phyloP scores from a whole-genome alignment of 1,284 basidiomycete species.

The Malassezia arunalokei region DNA sequence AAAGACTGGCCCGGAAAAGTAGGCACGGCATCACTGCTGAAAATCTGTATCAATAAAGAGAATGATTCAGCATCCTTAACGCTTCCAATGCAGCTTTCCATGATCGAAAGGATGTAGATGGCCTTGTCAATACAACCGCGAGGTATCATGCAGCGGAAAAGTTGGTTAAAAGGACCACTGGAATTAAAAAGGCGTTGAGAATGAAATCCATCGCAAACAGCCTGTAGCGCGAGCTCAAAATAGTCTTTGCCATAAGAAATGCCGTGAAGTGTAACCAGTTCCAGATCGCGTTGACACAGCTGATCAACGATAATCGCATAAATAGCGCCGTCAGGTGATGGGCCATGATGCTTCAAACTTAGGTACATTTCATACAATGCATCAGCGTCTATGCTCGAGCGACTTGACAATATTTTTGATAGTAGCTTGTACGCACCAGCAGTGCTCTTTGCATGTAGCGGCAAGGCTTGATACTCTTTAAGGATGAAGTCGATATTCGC shows the following conservation, averaged over 20 bases:
- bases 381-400: background rate
- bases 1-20: constrained; percentile 35
- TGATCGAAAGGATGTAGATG: constrained; percentile 57
- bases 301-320: constrained; percentile 54
- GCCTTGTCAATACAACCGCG: constrained; percentile 58
- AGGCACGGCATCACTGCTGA: constrained; percentile 17
- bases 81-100: constrained; percentile 52
- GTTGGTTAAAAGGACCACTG: constrained; percentile 50
- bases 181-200: constrained; percentile 45
- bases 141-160: constrained; percentile 59
- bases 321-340: constrained; percentile 10
- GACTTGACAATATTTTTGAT: background rate
- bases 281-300: constrained; percentile 61
- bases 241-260: constrained; percentile 37
- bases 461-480: background rate
- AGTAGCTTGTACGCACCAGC: background rate
- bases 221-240: constrained; percentile 54
- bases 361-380: background rate
- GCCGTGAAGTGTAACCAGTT: constrained; percentile 50
- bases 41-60: constrained; percentile 53
- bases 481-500: background rate
- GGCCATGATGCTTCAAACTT: constrained; percentile 20
- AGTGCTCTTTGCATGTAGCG: background rate
- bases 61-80: constrained; percentile 51
- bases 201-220: constrained; percentile 42